Percentiles rank a stretch among this genome's conserved stretches.
Conservation (phyloP, 345 rosid species). For the Syzygium aromaticum region DNA sequence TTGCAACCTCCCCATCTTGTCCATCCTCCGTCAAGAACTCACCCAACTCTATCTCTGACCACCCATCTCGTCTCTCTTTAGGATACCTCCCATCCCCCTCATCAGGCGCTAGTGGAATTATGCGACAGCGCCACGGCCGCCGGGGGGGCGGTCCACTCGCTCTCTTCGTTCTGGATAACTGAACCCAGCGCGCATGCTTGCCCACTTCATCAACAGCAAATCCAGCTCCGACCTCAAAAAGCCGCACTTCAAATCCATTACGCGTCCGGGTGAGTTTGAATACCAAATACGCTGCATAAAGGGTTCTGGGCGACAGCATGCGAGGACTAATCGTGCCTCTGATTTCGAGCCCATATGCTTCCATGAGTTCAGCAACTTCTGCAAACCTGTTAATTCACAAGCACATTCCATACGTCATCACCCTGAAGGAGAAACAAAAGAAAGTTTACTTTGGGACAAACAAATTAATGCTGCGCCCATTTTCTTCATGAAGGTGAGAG, state of each 20-base stretch:
- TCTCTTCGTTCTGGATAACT: not conserved
- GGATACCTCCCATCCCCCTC: not conserved
- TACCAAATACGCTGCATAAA: not conserved
- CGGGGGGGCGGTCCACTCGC: too few species aligned
- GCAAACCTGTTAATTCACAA: not conserved
- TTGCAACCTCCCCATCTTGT: conserved; percentile 7
- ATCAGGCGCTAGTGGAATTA: not conserved
- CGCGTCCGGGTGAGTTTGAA: not conserved
- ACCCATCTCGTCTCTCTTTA: not conserved
- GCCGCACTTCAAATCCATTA: not conserved
- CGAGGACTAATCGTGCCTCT: not conserved
- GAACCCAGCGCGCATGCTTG: not conserved
- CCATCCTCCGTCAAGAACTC: conserved; percentile 10
- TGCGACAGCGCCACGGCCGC: too few species aligned
- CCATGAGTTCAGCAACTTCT: not conserved
- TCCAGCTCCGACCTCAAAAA: not conserved
- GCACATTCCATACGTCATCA: not conserved
- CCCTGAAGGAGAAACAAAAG: not conserved
- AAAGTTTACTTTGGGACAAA: not conserved
- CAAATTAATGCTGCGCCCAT: not conserved
- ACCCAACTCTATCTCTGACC: conserved; percentile 26
- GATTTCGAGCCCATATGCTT: not conserved
- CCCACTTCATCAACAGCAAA: not conserved
- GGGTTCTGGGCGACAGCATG: not conserved
- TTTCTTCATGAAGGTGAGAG: not conserved